These are phyloP conservation scores for Mycena capillaripes DNA, from an alignment of 768 basidiomycete species.

Conservation along the genomic window DNA sequence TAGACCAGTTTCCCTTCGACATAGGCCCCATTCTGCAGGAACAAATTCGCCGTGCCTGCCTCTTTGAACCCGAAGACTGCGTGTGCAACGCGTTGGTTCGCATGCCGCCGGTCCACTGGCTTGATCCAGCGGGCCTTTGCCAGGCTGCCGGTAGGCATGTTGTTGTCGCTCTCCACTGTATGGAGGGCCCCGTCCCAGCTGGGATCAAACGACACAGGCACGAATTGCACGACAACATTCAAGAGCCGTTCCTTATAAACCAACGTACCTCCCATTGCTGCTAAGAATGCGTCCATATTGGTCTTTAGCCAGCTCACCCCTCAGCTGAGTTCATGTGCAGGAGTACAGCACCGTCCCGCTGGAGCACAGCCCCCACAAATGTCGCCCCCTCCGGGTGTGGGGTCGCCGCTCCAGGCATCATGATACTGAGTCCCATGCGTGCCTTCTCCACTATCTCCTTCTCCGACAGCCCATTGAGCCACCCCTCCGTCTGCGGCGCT, in stretches of 20 bases:
- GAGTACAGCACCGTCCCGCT: no score
- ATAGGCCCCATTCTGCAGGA: constrained; percentile 26
- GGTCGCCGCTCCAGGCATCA: no score
- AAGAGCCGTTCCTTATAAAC: constrained; percentile 12
- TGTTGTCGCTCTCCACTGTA: constrained; percentile 35
- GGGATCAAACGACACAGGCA: constrained; percentile 39
- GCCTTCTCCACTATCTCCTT: no score
- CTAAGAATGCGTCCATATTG: constrained; percentile 23
- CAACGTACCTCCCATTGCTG: constrained; percentile 27
- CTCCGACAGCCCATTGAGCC: no score
- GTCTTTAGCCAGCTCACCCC: not conserved
- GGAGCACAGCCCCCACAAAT: no score
- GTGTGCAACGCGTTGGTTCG: constrained; percentile 41
- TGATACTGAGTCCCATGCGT: no score
- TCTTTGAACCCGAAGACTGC: constrained; percentile 38
- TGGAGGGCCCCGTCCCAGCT: constrained; percentile 10
- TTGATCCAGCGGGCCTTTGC: constrained; percentile 44
- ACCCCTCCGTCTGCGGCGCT: no score
- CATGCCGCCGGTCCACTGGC: constrained; percentile 21
- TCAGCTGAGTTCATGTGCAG: constrained; percentile 46
- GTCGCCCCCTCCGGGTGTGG: no score
- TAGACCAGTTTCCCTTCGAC: constrained; percentile 31
- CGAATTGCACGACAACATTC: constrained; percentile 37
- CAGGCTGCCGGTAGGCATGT: constrained; percentile 18
- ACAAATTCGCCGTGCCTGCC: constrained; percentile 28